Base-by-base conservation (phyloP, 345 rosid species). In the Syzygium aqueum region DNA sequence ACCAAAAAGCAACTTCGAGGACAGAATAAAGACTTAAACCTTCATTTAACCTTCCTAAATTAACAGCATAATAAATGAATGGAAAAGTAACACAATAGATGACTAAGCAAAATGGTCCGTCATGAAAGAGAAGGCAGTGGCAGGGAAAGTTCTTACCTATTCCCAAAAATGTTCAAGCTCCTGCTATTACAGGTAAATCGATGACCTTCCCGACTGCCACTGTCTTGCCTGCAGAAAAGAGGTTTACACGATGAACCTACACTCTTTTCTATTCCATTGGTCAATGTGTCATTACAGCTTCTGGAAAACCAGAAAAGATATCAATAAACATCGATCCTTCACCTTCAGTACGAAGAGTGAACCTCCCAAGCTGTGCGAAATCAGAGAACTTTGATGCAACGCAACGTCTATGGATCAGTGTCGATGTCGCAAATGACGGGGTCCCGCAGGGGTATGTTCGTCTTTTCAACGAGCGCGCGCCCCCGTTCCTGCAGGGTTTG, bases 271-370 rank as follows among this genome's bases (percentile, higher is more conserved):
- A 23, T 12, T 65, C 19, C 77, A 63, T 28, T 7, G 40, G 80
- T 43, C 51, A 14, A 33, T 17, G 46, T 30, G 78, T 33, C 78
- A 67, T 33, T 67, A 33, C 7, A 33, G 46, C 80, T 8, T 67
- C 80, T 67, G 22, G 80, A 67, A 49, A 86, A 51, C 43, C 14
- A 86, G 78, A 15, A 49, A 61, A 0, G 49, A 46, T 23, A 27
- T 5, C 46, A 86, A 51, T 30, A 49, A 61, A 43, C 43, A 22
- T 28, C 57, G n/a, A 84, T 85, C 25, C 51, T 12, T 84, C 56
- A 95, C 99, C 99, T 93, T 97, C 99, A 56, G 99, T 95, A 40
- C 98, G 98, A 89, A 97, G 96, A 87, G 99, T 95, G 90, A 97
- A 97, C 90, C 99, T 95, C 53, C 99, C 99, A 88, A 97, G 99